Evolutionary conservation across 192 early-diverging fungal genomes (phyloP).

Genomic region (Rhizophagus sp.): DNA sequence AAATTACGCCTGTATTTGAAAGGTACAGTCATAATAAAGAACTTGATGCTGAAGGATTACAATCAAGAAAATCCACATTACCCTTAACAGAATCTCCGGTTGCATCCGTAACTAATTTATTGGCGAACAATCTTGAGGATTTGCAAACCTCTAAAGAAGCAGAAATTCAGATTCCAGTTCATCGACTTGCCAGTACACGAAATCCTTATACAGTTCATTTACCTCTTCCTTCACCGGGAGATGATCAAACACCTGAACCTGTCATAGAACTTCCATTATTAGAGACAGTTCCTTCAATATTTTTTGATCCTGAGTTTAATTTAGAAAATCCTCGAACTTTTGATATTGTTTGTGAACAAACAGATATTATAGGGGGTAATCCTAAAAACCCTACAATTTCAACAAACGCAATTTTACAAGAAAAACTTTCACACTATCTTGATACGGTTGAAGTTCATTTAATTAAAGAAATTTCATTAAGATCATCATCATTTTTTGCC

Average conservation of each 20-base stretch:
- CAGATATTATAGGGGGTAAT: slow-evolving; percentile 55
- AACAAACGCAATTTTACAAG: slow-evolving; percentile 78
- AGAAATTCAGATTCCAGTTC: slow-evolving; percentile 43
- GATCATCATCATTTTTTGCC: slow-evolving; percentile 95
- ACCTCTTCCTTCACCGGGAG: slow-evolving; percentile 39
- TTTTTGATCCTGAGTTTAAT: slow-evolving; percentile 82
- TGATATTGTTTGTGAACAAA: slow-evolving; percentile 75
- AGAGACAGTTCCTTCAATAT: slow-evolving; percentile 84
- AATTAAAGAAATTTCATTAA: slow-evolving; percentile 89
- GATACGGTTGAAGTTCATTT: slow-evolving; percentile 95
- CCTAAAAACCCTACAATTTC: slow-evolving; percentile 51
- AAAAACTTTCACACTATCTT: slow-evolving; percentile 85
- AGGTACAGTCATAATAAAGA: slow-evolving; percentile 72
- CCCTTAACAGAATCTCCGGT: slow-evolving; percentile 49
- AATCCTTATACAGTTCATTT: slow-evolving; percentile 56
- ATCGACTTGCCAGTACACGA: slow-evolving; percentile 48
- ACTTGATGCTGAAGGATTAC: slow-evolving; percentile 29
- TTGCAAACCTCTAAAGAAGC: slow-evolving; percentile 50
- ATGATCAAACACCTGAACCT: slow-evolving; percentile 39
- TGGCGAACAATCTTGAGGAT: slow-evolving; percentile 40
- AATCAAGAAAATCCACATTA: slow-evolving; percentile 43
- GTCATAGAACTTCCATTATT: slow-evolving; percentile 67
- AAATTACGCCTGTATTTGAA: slow-evolving; percentile 75
- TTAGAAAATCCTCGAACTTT: slow-evolving; percentile 91
- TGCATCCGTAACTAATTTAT: slow-evolving; percentile 46